Conservation (phyloP, 768 basidiomycete species). For the Nidularia sp. region DNA sequence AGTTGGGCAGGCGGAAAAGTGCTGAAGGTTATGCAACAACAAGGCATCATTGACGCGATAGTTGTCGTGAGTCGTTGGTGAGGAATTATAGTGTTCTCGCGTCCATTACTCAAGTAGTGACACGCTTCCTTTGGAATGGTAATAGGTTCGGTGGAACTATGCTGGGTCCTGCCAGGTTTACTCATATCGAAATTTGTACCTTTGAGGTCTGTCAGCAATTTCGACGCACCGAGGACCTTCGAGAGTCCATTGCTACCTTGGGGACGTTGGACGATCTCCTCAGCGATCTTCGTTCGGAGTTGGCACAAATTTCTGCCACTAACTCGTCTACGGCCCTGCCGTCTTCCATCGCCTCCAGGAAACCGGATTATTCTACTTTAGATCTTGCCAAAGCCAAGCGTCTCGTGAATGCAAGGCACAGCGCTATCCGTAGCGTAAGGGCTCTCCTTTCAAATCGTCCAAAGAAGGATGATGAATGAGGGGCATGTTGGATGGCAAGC, state of each 20-base stretch:
- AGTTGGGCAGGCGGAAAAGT: slow-evolving; percentile 63
- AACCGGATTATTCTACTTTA: slow-evolving; percentile 46
- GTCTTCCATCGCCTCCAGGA: slow-evolving; percentile 11
- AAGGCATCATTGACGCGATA: slow-evolving; percentile 71
- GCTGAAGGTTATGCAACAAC: slow-evolving; percentile 63
- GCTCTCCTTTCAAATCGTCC: slow-evolving; percentile 39
- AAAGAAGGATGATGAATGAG: not conserved
- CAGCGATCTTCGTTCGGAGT: slow-evolving; percentile 38
- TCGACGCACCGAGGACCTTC: slow-evolving; percentile 64
- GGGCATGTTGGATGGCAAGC: not conserved
- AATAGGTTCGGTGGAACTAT: slow-evolving; percentile 78
- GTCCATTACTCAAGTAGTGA: not conserved
- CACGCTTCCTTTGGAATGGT: too few species aligned
- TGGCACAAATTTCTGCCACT: slow-evolving; percentile 1
- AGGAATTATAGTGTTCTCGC: slow-evolving; percentile 4
- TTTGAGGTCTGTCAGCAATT: slow-evolving; percentile 70
- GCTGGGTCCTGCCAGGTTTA: slow-evolving; percentile 72
- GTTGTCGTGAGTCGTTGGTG: slow-evolving; percentile 81
- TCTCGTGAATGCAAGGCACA: slow-evolving; percentile 66
- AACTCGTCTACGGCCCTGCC: not conserved
- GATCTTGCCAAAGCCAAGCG: slow-evolving; percentile 65
- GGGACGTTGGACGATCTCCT: slow-evolving; percentile 59
- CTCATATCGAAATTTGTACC: slow-evolving; percentile 75
- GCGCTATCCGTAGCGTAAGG: slow-evolving; percentile 61
- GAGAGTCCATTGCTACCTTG: slow-evolving; percentile 54